Base-by-base conservation (phyloP, 306 rosid genomes). In the Ceratonia siliqua region DNA sequence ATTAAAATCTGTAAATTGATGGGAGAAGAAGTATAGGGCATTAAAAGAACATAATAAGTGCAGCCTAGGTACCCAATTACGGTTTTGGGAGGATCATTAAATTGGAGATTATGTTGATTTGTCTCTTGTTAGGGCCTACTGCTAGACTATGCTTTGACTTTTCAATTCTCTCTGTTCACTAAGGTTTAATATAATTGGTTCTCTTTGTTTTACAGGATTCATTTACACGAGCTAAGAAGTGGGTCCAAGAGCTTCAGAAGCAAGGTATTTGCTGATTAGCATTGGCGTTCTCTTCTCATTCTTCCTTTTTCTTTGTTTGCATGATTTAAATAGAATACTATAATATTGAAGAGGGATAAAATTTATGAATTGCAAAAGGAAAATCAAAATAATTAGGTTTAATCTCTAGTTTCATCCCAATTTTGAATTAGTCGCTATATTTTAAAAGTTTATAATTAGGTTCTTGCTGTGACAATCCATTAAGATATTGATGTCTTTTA, bases 231-330 rank as follows among this genome's bases (percentile, higher is more conserved):
- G 83, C 83, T n/a, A 80, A 74, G 79, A 80, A 80, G 66, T 80
- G 83, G 83, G 83, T 80, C 48, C 66, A 67, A 58, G 83, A 80
- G 62, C 83, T 80, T 74, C 79, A 80, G 41, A 74, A 80, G 72
- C 83, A 74, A 80, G 83, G 80, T 80, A 74, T 73, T 78, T 71
- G 46, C 73, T 85, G 33, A 17, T 63, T 75, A 15, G 46, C 54
- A 59, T 64, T 50, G 10, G 50, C 28, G 36, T 54, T 72, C n/a
- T n/a, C n/a, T 72, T 57, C 28, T 59, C 4, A 38, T 42, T 32
- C 11, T 50, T 49, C 15, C 18, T 70, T 36, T 68, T 65, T 12
- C 45, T n/a, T 8, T 35, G 43, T 8, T 8, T 61, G 68, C 13
- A 3, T 62, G 48, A 62, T 35, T 18, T 36, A 20, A 18, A 32